A percentile compares a stretch with the other conserved stretches of the same genome.
Evolutionary conservation across 306 rosid species (phyloP).

Genomic region (Dalbergia oliveri): DNA sequence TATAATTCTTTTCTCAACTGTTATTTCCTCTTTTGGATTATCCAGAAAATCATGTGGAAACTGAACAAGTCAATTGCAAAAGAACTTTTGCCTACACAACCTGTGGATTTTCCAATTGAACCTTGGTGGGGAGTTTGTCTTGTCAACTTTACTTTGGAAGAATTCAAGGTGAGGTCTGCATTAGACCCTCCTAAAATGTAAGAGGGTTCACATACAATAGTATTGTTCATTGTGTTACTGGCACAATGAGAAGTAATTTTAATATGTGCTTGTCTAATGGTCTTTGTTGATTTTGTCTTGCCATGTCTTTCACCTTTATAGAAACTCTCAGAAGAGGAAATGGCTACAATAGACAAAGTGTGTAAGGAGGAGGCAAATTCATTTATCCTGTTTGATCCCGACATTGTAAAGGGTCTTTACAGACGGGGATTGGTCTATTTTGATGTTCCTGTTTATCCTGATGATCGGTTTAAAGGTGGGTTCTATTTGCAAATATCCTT

Average conservation of each 20-base stretch:
- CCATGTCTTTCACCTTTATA: constrained; percentile 46
- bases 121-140: constrained; percentile 99
- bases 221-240: constrained; percentile 27
- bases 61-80: constrained; percentile 98
- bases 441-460: constrained; percentile 95
- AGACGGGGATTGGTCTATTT: constrained; percentile 88
- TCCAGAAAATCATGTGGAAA: constrained; percentile 99
- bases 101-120: constrained; percentile 92
- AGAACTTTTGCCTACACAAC: constrained; percentile 90
- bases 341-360: constrained; percentile 90
- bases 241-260: constrained; percentile 24
- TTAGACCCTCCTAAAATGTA: constrained; percentile 30
- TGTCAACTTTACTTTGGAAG: constrained; percentile 98
- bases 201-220: constrained; percentile 18
- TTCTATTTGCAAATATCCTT: constrained; percentile 10
- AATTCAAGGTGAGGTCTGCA: constrained; percentile 82
- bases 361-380: constrained; percentile 98
- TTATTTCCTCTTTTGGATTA: constrained; percentile 59
- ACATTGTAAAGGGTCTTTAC: constrained; percentile 77
- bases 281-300: constrained; percentile 37
- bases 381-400: constrained; percentile 81
- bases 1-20: constrained; percentile 43
- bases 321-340: constrained; percentile 98
- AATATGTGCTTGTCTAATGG: constrained; percentile 37
- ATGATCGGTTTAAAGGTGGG: constrained; percentile 92